phyloP scores from a whole-genome alignment of 352 stramenopile genomes.

The Globisporangium lucens region DNA sequence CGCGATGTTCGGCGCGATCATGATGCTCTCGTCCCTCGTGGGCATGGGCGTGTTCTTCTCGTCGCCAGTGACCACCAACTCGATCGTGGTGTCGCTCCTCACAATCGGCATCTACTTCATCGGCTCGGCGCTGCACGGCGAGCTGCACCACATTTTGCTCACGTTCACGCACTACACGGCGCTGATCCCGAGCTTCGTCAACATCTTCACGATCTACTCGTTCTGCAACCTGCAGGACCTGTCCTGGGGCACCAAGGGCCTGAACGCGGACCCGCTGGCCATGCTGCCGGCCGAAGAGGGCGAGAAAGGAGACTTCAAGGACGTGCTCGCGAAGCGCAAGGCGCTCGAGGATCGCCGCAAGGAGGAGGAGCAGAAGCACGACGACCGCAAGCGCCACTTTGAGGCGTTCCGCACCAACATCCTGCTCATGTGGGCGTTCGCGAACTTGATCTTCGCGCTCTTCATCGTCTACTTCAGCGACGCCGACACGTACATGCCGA shows the following conservation, averaged over 20 bases:
- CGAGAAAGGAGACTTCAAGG: conserved; percentile 82
- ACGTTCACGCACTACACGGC: conserved; percentile 87
- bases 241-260: conserved; percentile 82
- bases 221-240: conserved; percentile 89
- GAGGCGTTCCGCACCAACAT: conserved; percentile 85
- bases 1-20: conserved; percentile 67
- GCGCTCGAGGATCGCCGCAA: conserved; percentile 65
- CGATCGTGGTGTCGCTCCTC: conserved; percentile 60
- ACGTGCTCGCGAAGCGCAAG: conserved; percentile 74
- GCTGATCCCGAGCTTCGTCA: conserved; percentile 86
- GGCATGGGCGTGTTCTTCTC: conserved; percentile 78
- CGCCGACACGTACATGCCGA: conserved; percentile 55
- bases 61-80: conserved; percentile 40
- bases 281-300: conserved; percentile 43
- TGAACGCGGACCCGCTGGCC: conserved; percentile 52
- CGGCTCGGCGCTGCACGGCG: conserved; percentile 69
- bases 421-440: conserved; percentile 74
- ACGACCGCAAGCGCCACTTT: conserved; percentile 77
- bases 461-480: conserved; percentile 66
- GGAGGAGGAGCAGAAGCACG: conserved; percentile 45
- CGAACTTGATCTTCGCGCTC: conserved; percentile 79
- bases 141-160: conserved; percentile 83
- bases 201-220: conserved; percentile 89
- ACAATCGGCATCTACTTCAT: conserved; percentile 84
- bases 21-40: conserved; percentile 76